Evolutionary conservation across 2,329 filamentous ascomycete species (phyloP).

Genomic region (Neofusicoccum sp.): DNA sequence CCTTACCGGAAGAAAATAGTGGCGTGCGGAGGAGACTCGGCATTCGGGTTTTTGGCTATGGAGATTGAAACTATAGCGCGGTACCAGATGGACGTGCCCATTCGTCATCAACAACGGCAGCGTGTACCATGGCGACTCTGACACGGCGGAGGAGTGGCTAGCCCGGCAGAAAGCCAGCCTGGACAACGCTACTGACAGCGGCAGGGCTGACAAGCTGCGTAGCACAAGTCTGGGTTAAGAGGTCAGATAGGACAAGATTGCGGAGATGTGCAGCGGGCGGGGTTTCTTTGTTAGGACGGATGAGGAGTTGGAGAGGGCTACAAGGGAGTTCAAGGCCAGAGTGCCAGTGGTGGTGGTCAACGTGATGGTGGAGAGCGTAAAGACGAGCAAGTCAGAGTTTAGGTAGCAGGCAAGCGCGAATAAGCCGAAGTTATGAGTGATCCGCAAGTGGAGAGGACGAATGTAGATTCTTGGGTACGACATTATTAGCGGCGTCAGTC

Average conservation of each 20-base stretch:
- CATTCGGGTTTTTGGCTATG: slow-evolving; percentile 56
- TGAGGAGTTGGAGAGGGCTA: slow-evolving; percentile 52
- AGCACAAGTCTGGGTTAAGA: slow-evolving; percentile 54
- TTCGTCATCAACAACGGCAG: slow-evolving; percentile 58
- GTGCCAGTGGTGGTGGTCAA: slow-evolving; percentile 52
- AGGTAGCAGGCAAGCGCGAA: not conserved
- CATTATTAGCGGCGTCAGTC: no score
- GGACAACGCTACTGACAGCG: slow-evolving; percentile 28
- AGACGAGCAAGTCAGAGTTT: slow-evolving; percentile 39
- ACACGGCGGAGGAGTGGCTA: slow-evolving; percentile 44
- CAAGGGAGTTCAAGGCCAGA: slow-evolving; percentile 47
- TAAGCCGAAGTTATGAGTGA: not conserved
- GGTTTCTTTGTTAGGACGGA: slow-evolving; percentile 53
- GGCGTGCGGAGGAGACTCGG: slow-evolving; percentile 56
- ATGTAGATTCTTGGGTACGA: no score
- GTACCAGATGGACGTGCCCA: slow-evolving; percentile 54
- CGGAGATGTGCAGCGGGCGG: slow-evolving; percentile 54
- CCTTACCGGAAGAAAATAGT: slow-evolving; percentile 51
- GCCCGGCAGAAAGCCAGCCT: slow-evolving; percentile 42
- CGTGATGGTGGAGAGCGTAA: slow-evolving; percentile 53
- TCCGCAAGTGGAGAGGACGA: no score
- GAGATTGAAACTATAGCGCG: slow-evolving; percentile 58
- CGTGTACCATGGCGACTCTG: slow-evolving; percentile 38
- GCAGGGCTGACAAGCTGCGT: slow-evolving; percentile 36
- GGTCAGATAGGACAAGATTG: slow-evolving; percentile 55